Base-by-base conservation (phyloP, 73 alveolate genomes). In the Blepharisma stoltei region DNA sequence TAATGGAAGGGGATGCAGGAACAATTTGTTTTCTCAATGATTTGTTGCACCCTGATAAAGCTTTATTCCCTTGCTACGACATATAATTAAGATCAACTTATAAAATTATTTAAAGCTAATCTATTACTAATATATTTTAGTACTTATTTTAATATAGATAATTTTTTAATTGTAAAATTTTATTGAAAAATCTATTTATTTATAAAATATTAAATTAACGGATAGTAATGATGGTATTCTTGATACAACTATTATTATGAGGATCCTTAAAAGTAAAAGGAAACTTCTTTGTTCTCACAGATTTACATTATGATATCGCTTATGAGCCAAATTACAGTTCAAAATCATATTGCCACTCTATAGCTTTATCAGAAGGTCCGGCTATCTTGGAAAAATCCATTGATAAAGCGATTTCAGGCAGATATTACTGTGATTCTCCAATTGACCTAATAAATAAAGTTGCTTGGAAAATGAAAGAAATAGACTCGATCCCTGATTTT, bases 1-100 rank as follows among this genome's bases (percentile, higher is more conserved):
- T 92, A 48, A 92, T 92, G 97, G 92, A 92, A 68, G 98, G 98
- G 23, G 65, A 48, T 54, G 95, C 95, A 48, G 92, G 92, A 6
- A 71, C 78, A 50, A 81, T 84, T 69, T 79, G 86, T 55, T 82
- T 83, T 23, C 14, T 54, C 20, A 55, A 48, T 44, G 92, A 84
- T 71, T 55, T 71, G 44, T 54, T 84, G 43, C n/a, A 81, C 27
- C 80, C 76, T 46, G 67, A 71, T 14, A 38, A 49, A 23, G 55
- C 83, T 20, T 18, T 54, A 32, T 65, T 84, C 69, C 84, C 88
- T 11, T 90, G 82, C 11, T 84, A 70, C 70, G 92, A 84, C 50
- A 23, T 84, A 6, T 84, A 85, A 84, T 60, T 70, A 20, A 32
- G 41, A 3, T 3, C 3, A 32, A 32, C 5, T 32, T 0, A 32